phyloP scores from a whole-genome alignment of 306 rosid genomes.

The Sindora glabra region DNA sequence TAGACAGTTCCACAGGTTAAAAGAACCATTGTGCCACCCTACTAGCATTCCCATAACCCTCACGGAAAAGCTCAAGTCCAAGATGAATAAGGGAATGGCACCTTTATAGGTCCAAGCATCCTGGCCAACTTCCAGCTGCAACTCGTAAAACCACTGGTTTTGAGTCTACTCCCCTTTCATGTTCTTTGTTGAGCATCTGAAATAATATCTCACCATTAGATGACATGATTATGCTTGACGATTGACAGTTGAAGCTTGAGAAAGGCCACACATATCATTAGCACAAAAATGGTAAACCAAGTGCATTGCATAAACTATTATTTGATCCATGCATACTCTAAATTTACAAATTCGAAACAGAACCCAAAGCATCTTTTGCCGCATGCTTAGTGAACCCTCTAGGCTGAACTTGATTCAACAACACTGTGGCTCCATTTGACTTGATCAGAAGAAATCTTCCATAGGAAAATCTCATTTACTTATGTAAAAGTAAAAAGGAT shows the following conservation, averaged over 20 bases:
- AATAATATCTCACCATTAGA: slow-evolving; percentile 5
- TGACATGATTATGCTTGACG: neutral
- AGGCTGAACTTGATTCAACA: too few species aligned
- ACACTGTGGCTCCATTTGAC: too few species aligned
- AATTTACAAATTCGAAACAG: too few species aligned
- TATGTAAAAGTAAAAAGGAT: too few species aligned
- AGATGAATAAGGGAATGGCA: too few species aligned
- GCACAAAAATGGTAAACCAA: neutral
- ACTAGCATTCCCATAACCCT: slow-evolving; percentile 14
- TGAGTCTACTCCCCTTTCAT: slow-evolving; percentile 43
- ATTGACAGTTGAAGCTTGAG: neutral
- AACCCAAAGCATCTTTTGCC: too few species aligned
- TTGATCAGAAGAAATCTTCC: too few species aligned
- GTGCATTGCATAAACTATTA: neutral
- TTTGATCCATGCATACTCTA: too few species aligned
- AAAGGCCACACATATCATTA: neutral
- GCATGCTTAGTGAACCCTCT: too few species aligned
- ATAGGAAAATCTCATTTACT: too few species aligned
- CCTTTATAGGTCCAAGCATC: slow-evolving; percentile 5
- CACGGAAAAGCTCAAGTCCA: neutral
- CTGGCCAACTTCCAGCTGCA: slow-evolving; percentile 29
- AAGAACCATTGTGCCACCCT: slow-evolving; percentile 17
- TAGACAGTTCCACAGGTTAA: neutral
- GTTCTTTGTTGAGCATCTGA: slow-evolving; percentile 52
- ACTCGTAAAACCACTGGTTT: slow-evolving; percentile 29